These are phyloP conservation scores for Alternaria conjuncta DNA, from an alignment of 2,329 filamentous ascomycete genomes.

Conservation along the genomic window DNA sequence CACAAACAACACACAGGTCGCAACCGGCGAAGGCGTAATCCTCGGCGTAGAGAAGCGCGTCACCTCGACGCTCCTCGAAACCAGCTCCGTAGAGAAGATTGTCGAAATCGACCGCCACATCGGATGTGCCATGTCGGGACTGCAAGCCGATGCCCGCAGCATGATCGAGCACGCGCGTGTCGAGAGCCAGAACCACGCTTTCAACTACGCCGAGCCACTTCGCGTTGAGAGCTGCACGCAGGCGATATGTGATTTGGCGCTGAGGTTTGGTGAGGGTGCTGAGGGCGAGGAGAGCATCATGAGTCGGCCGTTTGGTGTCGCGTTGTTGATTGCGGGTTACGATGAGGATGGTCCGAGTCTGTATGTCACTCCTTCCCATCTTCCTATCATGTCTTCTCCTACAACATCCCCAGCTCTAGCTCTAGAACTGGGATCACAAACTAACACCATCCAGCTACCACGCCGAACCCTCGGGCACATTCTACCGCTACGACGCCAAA, in stretches of 20 bases:
- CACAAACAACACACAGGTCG: slow-evolving; percentile 61
- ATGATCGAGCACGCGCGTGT: slow-evolving; percentile 99
- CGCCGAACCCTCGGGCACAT: slow-evolving; percentile 95
- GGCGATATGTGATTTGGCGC: slow-evolving; percentile 94
- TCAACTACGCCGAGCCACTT: slow-evolving; percentile 96
- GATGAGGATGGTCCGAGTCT: slow-evolving; percentile 96
- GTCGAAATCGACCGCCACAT: slow-evolving; percentile 99
- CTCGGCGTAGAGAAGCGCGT: slow-evolving; percentile 99
- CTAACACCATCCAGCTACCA: slow-evolving; percentile 71
- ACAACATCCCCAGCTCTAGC: background rate
- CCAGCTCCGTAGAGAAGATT: slow-evolving; percentile 98
- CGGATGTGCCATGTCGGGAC: slow-evolving; percentile 96
- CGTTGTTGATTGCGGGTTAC: slow-evolving; percentile 92
- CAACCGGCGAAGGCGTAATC: slow-evolving; percentile 92
- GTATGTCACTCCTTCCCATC: slow-evolving; percentile 50
- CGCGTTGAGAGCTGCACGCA: slow-evolving; percentile 98
- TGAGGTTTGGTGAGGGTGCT: slow-evolving; percentile 95
- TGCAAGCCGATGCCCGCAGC: slow-evolving; percentile 95
- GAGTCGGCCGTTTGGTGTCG: slow-evolving; percentile 96
- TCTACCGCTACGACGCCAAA: slow-evolving; percentile 99
- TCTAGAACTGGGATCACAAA: background rate
- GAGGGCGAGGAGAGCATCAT: slow-evolving; percentile 99
- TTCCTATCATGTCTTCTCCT: too few relatives aligned
- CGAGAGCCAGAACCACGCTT: slow-evolving; percentile 94
- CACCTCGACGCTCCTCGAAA: slow-evolving; percentile 95